Evolutionary conservation across 78 protist species (phyloP).

Genomic region (Pelomyxa schiedti): DNA sequence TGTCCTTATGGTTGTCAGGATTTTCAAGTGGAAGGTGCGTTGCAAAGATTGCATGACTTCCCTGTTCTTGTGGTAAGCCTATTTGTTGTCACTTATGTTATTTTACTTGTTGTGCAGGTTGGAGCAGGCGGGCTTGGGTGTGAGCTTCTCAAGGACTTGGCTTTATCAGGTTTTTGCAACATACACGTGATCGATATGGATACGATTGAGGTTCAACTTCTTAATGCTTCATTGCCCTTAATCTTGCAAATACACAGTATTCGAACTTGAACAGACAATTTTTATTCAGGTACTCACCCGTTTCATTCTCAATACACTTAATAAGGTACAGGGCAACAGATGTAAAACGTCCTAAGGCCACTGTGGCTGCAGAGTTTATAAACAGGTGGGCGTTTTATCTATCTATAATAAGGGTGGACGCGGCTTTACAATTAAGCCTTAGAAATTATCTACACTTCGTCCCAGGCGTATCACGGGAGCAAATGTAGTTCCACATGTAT

Average conservation of each 20-base stretch:
- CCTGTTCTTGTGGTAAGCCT: too few relatives aligned
- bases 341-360: slow-evolving; percentile 89
- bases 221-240: slow-evolving; percentile 91
- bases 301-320: too few relatives aligned
- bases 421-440: neutral
- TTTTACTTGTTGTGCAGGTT: too few relatives aligned
- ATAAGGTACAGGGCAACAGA: slow-evolving; percentile 49
- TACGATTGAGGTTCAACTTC: slow-evolving; percentile 84
- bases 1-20: too few relatives aligned
- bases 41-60: too few relatives aligned
- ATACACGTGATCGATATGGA: slow-evolving; percentile 93
- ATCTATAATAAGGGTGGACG: slow-evolving; percentile 71
- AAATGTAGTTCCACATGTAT: slow-evolving; percentile 21
- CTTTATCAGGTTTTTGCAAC: slow-evolving; percentile 79
- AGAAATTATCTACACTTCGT: neutral
- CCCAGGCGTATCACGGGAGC: neutral
- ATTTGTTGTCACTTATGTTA: too few relatives aligned
- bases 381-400: slow-evolving; percentile 74
- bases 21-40: too few relatives aligned
- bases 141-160: slow-evolving; percentile 89
- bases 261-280: too few relatives aligned
- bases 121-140: slow-evolving; percentile 99
- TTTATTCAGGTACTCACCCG: slow-evolving; percentile 65
- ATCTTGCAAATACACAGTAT: too few relatives aligned
- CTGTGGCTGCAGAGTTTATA: slow-evolving; percentile 85